phyloP scores from a whole-genome alignment of 179 eudicot species.

The Silene coronaria region DNA sequence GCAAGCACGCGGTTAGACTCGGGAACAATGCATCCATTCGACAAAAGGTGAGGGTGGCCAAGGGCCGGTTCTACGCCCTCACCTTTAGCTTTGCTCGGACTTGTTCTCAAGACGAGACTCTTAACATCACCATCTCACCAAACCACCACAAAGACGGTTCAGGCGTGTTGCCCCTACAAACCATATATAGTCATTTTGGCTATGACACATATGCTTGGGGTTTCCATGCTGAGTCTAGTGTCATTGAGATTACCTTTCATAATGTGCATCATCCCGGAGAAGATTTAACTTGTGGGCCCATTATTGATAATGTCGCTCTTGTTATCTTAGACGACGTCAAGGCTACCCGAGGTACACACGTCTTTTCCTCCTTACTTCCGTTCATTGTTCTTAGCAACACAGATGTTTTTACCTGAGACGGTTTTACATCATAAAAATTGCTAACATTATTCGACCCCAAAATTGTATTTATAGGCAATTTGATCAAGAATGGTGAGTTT shows the following conservation, averaged over 20 bases:
- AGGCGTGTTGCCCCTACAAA: conserved; percentile 51
- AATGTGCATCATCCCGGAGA: conserved; percentile 35
- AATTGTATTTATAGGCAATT: conserved; percentile 36
- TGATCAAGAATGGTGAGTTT: conserved; percentile 68
- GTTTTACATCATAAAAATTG: neutral
- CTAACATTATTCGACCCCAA: neutral
- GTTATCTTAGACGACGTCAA: conserved; percentile 28
- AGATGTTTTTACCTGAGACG: neutral
- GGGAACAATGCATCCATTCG: conserved; percentile 33
- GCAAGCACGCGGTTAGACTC: conserved; percentile 30
- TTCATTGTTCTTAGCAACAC: too few species aligned
- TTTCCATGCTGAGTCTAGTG: conserved; percentile 38
- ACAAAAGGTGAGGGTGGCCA: conserved; percentile 25
- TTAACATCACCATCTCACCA: conserved; percentile 47
- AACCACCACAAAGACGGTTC: conserved; percentile 24
- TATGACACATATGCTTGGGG: conserved; percentile 61
- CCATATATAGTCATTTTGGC: conserved; percentile 47
- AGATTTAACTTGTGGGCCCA: conserved; percentile 55
- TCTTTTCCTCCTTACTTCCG: neutral
- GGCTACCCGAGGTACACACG: conserved; percentile 26
- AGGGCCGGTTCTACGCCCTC: conserved; percentile 31
- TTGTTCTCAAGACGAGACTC: conserved; percentile 36
- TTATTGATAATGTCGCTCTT: conserved; percentile 50
- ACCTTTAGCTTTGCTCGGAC: conserved; percentile 41
- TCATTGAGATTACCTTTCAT: conserved; percentile 40